Conservation (phyloP, 495 filamentous ascomycete genomes). For the Cairneyella variabilis region DNA sequence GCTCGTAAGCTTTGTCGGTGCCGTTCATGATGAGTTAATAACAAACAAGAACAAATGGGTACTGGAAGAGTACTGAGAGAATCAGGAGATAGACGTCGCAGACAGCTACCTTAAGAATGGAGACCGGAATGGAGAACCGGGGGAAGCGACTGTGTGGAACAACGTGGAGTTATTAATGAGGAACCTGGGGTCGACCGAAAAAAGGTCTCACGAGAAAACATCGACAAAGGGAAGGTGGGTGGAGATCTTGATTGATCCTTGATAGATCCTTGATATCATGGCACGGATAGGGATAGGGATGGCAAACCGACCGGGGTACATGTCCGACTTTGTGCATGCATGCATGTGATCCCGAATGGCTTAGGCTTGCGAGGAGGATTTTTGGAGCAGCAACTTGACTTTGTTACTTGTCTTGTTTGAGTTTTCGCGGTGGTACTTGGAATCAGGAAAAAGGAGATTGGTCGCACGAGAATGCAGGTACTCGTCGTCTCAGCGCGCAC, state of each 20-base stretch:
- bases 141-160: slow-evolving; percentile 14
- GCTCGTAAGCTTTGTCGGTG: too few relatives aligned
- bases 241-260: too few relatives aligned
- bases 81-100: not conserved
- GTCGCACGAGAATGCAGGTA: too few relatives aligned
- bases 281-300: not conserved
- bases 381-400: too few relatives aligned
- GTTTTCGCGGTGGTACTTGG: not conserved
- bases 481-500: too few relatives aligned
- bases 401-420: not conserved
- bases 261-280: too few relatives aligned
- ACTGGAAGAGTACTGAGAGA: not conserved
- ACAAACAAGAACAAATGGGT: not conserved
- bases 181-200: slow-evolving; percentile 12
- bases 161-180: slow-evolving; percentile 13
- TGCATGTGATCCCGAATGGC: slow-evolving; percentile 6
- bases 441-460: not conserved
- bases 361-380: too few relatives aligned
- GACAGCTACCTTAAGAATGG: slow-evolving; percentile 1
- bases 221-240: not conserved
- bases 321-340: slow-evolving; percentile 5
- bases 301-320: slow-evolving; percentile 20
- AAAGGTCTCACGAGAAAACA: not conserved
- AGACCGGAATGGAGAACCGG: not conserved
- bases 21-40: slow-evolving; percentile 12